phyloP scores from a whole-genome alignment of 495 filamentous ascomycete genomes.

The Entonaema liquescens region DNA sequence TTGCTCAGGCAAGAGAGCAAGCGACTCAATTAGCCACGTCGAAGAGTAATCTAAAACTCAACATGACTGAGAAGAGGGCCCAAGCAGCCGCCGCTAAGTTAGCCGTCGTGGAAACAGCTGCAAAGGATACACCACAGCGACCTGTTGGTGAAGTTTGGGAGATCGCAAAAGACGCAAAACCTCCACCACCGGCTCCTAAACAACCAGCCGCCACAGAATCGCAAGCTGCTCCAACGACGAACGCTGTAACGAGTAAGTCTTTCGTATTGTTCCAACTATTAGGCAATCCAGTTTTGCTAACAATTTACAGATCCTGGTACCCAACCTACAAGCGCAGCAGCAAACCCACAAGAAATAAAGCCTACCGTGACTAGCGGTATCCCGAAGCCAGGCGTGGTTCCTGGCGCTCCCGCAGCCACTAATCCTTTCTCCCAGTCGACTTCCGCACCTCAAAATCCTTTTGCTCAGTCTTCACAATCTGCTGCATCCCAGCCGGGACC shows the following conservation, averaged over 20 bases:
- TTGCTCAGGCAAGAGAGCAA: constrained; percentile 59
- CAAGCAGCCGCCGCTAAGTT: constrained; percentile 74
- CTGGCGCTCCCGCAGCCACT: constrained; percentile 16
- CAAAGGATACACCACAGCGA: constrained; percentile 80
- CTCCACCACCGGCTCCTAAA: constrained; percentile 58
- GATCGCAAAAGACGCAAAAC: constrained; percentile 74
- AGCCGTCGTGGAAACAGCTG: constrained; percentile 79
- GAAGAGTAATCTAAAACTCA: constrained; percentile 74
- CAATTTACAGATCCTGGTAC: constrained; percentile 24
- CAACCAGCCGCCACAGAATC: constrained; percentile 45
- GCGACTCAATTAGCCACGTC: constrained; percentile 67
- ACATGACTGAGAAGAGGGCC: constrained; percentile 78
- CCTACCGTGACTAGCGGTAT: constrained; percentile 36
- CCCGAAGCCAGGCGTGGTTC: constrained; percentile 34
- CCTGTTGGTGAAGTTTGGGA: constrained; percentile 88
- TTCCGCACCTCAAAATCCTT: not conserved
- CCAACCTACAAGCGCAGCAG: constrained; percentile 24
- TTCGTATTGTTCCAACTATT: not conserved
- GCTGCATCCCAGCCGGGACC: constrained; percentile 32
- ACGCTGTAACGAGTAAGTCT: constrained; percentile 44
- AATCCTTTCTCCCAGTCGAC: constrained; percentile 43
- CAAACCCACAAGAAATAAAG: constrained; percentile 37
- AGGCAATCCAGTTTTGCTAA: constrained; percentile 27
- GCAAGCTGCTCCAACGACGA: constrained; percentile 44
- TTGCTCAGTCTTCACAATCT: constrained; percentile 14